These are phyloP conservation scores for Antitrichia curtipendula DNA, from an alignment of 225 moss, liverwort and hornwort species.

Conservation along the genomic window DNA sequence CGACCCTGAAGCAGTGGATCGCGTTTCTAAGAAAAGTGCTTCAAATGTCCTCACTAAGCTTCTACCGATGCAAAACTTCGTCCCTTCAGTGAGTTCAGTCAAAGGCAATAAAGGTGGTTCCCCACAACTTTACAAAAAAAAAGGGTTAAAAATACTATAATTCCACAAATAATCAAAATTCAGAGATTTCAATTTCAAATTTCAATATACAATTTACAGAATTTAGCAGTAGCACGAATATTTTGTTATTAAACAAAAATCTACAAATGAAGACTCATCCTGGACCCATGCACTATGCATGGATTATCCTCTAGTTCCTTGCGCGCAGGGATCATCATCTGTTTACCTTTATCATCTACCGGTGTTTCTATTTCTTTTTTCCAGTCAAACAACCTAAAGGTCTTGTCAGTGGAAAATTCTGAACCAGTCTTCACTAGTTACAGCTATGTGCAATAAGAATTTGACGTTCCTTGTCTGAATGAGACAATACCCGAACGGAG, in stretches of 20 bases:
- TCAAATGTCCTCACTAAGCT: too few relatives aligned
- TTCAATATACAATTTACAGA: neutral
- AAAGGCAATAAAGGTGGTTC: neutral
- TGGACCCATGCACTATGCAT: too few relatives aligned
- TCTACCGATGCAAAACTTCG: neutral
- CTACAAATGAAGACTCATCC: neutral
- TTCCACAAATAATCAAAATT: neutral
- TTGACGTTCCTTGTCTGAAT: constrained; percentile 17
- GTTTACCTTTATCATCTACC: neutral
- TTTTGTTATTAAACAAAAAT: neutral
- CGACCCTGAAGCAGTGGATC: neutral
- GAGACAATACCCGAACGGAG: constrained; percentile 68
- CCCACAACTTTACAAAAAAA: neutral
- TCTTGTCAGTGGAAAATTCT: neutral
- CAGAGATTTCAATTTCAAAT: neutral
- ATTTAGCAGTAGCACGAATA: neutral
- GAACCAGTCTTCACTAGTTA: neutral
- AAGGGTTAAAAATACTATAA: too few relatives aligned
- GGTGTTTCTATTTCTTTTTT: neutral
- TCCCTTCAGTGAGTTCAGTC: neutral
- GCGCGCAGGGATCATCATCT: neutral
- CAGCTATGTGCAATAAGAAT: constrained; percentile 3
- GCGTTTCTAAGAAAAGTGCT: too few relatives aligned
- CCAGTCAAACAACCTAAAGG: neutral
- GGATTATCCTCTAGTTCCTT: neutral